Conservation (phyloP, 345 rosid genomes). For the Trapa bicornis region DNA sequence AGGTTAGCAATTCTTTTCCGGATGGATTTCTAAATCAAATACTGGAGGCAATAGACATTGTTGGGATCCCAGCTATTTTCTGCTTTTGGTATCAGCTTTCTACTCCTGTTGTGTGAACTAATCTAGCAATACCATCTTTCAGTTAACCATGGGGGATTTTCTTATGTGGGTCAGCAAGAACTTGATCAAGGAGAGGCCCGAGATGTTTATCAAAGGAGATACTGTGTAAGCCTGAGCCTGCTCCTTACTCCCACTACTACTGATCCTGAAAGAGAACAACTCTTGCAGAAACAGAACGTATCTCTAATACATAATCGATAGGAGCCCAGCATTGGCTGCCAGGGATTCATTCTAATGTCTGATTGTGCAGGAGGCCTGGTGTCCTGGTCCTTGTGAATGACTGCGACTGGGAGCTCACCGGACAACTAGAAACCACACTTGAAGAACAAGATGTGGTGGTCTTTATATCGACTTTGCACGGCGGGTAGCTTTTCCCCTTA, state of each 20-base stretch:
- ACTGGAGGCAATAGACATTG: not conserved
- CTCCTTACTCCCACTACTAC: not conserved
- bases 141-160: slow-evolving; percentile 76
- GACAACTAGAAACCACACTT: slow-evolving; percentile 65
- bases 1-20: slow-evolving; percentile 23
- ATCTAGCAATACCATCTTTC: slow-evolving; percentile 2
- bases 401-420: slow-evolving; percentile 96
- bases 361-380: slow-evolving; percentile 70
- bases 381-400: slow-evolving; percentile 84
- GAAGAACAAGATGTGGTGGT: slow-evolving; percentile 80
- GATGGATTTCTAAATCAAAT: not conserved
- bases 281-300: not conserved
- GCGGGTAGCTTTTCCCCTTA: slow-evolving; percentile 33
- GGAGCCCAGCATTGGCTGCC: too few species aligned
- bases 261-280: too few species aligned
- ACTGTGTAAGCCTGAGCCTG: slow-evolving; percentile 48
- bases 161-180: slow-evolving; percentile 62
- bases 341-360: not conserved
- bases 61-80: not conserved
- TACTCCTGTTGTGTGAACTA: not conserved
- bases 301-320: not conserved
- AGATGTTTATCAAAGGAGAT: slow-evolving; percentile 94
- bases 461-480: slow-evolving; percentile 90
- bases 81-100: not conserved
- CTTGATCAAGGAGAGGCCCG: slow-evolving; percentile 91